Evolutionary conservation across 106 monocot genomes (phyloP).

Genomic region (Phalaenopsis equestris): DNA sequence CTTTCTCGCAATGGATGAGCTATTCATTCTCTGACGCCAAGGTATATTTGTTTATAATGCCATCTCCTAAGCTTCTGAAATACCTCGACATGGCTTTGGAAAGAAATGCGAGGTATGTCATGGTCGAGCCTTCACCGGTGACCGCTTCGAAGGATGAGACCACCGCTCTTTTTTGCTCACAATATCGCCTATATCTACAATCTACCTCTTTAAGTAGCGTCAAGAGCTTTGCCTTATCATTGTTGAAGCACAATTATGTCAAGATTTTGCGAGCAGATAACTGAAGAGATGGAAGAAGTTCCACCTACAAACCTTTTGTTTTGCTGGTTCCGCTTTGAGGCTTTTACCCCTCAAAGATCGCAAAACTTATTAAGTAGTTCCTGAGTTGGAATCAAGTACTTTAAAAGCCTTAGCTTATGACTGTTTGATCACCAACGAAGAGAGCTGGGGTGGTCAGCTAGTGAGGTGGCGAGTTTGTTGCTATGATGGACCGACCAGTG

Average conservation of each 20-base stretch:
- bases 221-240: constrained; percentile 32
- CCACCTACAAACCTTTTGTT: constrained; percentile 12
- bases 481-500: too few relatives aligned
- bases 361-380: constrained; percentile 51
- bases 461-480: too few relatives aligned
- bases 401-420: constrained; percentile 8
- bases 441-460: too few relatives aligned
- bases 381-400: constrained; percentile 32
- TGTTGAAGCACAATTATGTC: constrained; percentile 46
- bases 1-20: too few relatives aligned
- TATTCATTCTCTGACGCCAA: constrained; percentile 26
- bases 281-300: constrained; percentile 19
- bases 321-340: constrained; percentile 3
- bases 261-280: constrained; percentile 14
- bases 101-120: constrained; percentile 52
- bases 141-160: constrained; percentile 59
- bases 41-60: constrained; percentile 52
- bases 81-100: constrained; percentile 84
- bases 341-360: constrained; percentile 11
- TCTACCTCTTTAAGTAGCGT: constrained; percentile 72
- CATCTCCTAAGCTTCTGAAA: constrained; percentile 69
- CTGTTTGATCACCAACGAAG: too few relatives aligned
- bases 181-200: constrained; percentile 49
- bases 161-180: constrained; percentile 66
- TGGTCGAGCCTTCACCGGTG: constrained; percentile 54